Evolutionary conservation across 257 asterid genomes (phyloP).

Genomic region (Solanum boliviense): DNA sequence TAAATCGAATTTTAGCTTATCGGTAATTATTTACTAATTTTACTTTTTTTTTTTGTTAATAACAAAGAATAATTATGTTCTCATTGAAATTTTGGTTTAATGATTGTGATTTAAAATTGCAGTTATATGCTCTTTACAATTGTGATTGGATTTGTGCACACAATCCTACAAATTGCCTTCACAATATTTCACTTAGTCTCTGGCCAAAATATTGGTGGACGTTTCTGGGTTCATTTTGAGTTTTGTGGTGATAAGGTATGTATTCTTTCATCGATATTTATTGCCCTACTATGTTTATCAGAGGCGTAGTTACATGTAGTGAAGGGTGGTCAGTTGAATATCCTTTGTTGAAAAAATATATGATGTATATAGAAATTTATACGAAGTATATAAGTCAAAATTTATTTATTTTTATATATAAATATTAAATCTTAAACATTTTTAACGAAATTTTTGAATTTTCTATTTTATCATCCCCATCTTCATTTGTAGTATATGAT

Average conservation of each 20-base stretch:
- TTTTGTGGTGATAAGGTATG: conserved; percentile 1
- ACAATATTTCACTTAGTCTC: not conserved
- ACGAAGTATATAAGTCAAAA: not conserved
- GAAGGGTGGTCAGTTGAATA: not conserved
- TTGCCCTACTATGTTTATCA: not conserved
- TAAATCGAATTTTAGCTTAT: not conserved
- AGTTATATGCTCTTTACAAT: not conserved
- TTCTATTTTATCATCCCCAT: too few relatives aligned
- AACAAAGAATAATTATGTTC: not conserved
- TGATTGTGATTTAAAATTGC: not conserved
- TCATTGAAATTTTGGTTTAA: not conserved
- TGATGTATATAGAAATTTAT: not conserved
- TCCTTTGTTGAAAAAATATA: not conserved
- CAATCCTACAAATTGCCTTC: not conserved
- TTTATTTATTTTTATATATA: too few relatives aligned
- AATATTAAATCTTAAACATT: too few relatives aligned
- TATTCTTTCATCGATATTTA: not conserved
- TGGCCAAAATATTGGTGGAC: not conserved
- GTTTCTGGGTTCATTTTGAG: not conserved
- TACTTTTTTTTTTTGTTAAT: not conserved
- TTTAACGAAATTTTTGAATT: too few relatives aligned
- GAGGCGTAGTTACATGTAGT: not conserved
- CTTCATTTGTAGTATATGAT: too few relatives aligned
- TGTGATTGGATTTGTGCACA: not conserved
- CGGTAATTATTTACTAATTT: not conserved